Evolutionary conservation across 768 basidiomycete species (phyloP).

Genomic region (Phlegmacium glaucopus): DNA sequence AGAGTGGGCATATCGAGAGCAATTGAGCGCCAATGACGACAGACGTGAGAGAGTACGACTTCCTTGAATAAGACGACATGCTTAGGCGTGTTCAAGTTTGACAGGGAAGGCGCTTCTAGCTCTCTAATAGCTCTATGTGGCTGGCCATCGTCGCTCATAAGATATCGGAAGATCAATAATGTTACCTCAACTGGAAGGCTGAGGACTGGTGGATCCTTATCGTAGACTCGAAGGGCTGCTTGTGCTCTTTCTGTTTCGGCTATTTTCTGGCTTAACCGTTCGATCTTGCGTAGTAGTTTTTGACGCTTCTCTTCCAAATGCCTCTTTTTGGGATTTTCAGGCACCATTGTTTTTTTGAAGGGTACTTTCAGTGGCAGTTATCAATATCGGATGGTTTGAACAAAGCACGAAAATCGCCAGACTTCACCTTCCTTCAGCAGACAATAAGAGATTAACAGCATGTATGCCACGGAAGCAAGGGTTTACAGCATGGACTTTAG

Average conservation of each 20-base stretch:
- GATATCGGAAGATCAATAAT: constrained; percentile 12
- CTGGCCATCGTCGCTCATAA: too few relatives aligned
- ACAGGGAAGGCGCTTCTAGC: too few relatives aligned
- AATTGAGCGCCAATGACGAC: constrained; percentile 16
- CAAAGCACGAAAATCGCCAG: too few relatives aligned
- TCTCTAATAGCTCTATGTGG: too few relatives aligned
- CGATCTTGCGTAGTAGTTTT: neutral
- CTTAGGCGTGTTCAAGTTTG: too few relatives aligned
- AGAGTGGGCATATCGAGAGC: constrained; percentile 12
- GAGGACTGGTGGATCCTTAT: constrained; percentile 9
- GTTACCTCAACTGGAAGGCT: constrained; percentile 17
- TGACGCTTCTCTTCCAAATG: neutral
- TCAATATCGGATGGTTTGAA: too few relatives aligned
- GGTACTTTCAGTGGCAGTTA: too few relatives aligned
- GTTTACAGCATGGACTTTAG: too few relatives aligned
- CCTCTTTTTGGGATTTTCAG: neutral
- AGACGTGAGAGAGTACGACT: constrained; percentile 21
- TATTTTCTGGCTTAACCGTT: constrained; percentile 6
- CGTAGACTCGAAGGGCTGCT: constrained; percentile 15
- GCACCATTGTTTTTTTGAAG: too few relatives aligned
- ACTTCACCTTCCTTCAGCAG: too few relatives aligned
- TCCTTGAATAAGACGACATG: constrained; percentile 6
- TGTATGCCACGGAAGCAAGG: too few relatives aligned
- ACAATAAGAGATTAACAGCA: too few relatives aligned
- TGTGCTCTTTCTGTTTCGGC: constrained; percentile 11